phyloP scores from a whole-genome alignment of 257 asterid genomes.

The Fraxinus quadrangulata region DNA sequence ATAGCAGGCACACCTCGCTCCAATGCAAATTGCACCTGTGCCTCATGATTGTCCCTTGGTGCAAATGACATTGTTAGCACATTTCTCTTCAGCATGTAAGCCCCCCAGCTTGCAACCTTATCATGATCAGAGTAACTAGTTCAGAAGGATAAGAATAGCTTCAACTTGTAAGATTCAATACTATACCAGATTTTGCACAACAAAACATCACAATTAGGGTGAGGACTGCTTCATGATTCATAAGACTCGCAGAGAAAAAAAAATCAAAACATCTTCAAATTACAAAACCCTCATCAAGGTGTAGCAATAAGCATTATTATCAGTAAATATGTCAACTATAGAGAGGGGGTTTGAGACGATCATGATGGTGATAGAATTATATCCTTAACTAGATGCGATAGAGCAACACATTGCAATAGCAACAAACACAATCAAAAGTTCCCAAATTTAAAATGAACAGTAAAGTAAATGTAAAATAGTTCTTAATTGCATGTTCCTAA shows the following conservation, averaged over 20 bases:
- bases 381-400: not conserved
- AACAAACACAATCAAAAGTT: not conserved
- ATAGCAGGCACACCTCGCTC: slow-evolving; percentile 95
- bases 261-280: not conserved
- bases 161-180: not conserved
- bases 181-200: not conserved
- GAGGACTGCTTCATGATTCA: not conserved
- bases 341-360: not conserved
- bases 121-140: not conserved
- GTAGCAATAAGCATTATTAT: not conserved
- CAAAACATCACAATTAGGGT: not conserved
- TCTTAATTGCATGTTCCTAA: not conserved
- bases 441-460: not conserved
- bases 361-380: not conserved
- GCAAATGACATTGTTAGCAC: slow-evolving; percentile 88
- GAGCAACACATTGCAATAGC: not conserved
- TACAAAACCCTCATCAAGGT: not conserved
- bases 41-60: slow-evolving; percentile 93
- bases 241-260: not conserved
- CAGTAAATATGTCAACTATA: not conserved
- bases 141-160: slow-evolving; percentile 13
- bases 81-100: slow-evolving; percentile 82
- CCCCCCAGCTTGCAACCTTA: slow-evolving; percentile 98
- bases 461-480: not conserved
- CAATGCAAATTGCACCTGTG: slow-evolving; percentile 93